Base-by-base conservation (phyloP, 371 early-diverging fungal species). In the Batrachochytrium dendrobatidis region DNA sequence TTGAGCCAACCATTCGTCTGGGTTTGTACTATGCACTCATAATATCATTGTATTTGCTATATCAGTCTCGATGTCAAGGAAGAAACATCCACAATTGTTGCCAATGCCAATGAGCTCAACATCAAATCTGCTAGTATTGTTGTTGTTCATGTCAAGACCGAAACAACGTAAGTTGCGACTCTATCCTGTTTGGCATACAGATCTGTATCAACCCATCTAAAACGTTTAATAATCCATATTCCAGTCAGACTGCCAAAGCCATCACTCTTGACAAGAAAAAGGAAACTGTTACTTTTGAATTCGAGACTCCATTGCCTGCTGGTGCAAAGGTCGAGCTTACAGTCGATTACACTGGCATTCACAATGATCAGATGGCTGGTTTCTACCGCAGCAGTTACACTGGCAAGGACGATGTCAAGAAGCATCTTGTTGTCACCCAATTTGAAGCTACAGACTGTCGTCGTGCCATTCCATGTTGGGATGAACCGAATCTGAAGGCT, bases 391-490 rank as follows among this genome's bases (percentile, higher is more conserved):
- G 82, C 48, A 69, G 71, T 8, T 92, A 88, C 68, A 81, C 76
- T 22, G 84, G 86, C 64, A 55, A 59, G 2, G 63, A 78, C 49
- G 68, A 60, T 30, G 65, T 82, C 51, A 83, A 76, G 56, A 80
- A 84, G 69, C 82, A 75, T 64, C 75, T 92, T 76, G 88, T 83
- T 22, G 84, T 83, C 28, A 95, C 94, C 17, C 94, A 95, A 69
- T 95, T 94, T 75, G 93, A 94, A 72, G 81, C 96, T n/a, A 89
- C 93, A 15, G 86, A 87, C 71, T 89, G 90, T n/a, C 81, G 96
- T 56, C 76, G 85, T 34, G 89, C 86, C 12, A 89, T 95, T 71
- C 96, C 98, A 7, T 94, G 89, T 72, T 95, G 90, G 86, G 87
- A 79, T 56, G 79, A 79, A 61, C 76, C 76, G 10, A 59, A 61